Percentiles rank a stretch among this genome's conserved stretches.
phyloP scores from a whole-genome alignment of 169 alveolate species.

The Plasmodium vivax region DNA sequence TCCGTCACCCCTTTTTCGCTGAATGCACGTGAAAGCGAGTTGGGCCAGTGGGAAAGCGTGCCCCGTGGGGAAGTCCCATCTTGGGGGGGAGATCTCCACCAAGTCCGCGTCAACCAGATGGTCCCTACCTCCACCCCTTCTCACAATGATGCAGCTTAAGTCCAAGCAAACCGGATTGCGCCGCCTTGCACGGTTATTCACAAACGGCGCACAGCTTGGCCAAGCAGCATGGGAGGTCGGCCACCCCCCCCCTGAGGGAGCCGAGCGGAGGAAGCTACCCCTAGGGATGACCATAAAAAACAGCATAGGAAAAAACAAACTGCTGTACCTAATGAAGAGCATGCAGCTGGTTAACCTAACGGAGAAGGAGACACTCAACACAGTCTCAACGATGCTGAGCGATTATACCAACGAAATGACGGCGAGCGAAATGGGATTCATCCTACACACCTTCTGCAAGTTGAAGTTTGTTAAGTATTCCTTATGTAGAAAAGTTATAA shows the following conservation, averaged over 20 bases:
- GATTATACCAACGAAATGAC: constrained; percentile 5
- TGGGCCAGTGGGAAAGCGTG: background rate
- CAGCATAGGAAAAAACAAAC: constrained; percentile 23
- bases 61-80: background rate
- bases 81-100: background rate
- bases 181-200: background rate
- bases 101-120: background rate
- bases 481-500: constrained; percentile 17
- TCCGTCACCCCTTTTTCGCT: background rate
- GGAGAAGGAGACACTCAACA: constrained; percentile 37
- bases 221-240: background rate
- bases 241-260: background rate
- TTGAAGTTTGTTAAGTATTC: constrained; percentile 55
- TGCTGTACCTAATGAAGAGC: constrained; percentile 47
- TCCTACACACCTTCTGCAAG: constrained; percentile 61
- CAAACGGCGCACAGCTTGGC: background rate
- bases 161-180: background rate
- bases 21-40: background rate
- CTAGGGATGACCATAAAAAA: background rate
- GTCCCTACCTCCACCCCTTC: background rate
- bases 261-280: background rate
- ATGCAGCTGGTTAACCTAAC: constrained; percentile 46
- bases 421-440: constrained; percentile 24
- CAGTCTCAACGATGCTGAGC: constrained; percentile 26
- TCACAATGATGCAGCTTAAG: background rate